Percentiles rank a stretch among this genome's conserved stretches.
phyloP scores from a whole-genome alignment of 805 yeast genomes.

The Saccharomyces jurei region DNA sequence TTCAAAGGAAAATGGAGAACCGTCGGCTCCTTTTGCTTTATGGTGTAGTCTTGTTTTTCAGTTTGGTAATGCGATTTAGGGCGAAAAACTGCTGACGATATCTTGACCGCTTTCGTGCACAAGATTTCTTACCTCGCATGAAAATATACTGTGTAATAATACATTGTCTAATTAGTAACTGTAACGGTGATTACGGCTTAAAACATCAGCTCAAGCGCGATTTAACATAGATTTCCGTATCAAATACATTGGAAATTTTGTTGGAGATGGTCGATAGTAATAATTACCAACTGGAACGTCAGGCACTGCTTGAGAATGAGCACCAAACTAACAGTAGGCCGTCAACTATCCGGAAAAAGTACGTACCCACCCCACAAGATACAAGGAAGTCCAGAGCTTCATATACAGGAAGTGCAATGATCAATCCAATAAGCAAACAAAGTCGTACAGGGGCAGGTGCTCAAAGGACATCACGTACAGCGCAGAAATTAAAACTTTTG shows the following conservation, averaged over 20 bases:
- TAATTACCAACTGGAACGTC: not conserved
- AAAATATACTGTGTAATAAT: not conserved
- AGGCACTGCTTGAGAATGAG: not conserved
- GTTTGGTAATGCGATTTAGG: not conserved
- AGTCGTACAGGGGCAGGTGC: constrained; percentile 36
- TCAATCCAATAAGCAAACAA: not conserved
- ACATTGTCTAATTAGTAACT: not conserved
- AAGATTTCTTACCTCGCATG: not conserved
- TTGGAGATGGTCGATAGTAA: not conserved
- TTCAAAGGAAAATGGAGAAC: not conserved
- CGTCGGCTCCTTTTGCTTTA: not conserved
- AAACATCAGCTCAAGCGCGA: not conserved
- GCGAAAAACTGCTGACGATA: not conserved
- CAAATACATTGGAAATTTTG: not conserved
- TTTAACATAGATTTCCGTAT: not conserved
- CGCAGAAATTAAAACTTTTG: constrained; percentile 62
- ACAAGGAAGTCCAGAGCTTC: not conserved
- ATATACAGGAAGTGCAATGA: not conserved
- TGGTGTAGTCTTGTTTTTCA: not conserved
- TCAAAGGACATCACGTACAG: constrained; percentile 66
- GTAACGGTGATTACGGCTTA: not conserved
- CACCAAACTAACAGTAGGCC: not conserved
- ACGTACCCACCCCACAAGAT: not conserved
- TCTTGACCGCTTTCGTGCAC: not conserved
- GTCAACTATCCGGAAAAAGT: not conserved